Conservation (phyloP, 306 rosid species). For the Urtica urens region DNA sequence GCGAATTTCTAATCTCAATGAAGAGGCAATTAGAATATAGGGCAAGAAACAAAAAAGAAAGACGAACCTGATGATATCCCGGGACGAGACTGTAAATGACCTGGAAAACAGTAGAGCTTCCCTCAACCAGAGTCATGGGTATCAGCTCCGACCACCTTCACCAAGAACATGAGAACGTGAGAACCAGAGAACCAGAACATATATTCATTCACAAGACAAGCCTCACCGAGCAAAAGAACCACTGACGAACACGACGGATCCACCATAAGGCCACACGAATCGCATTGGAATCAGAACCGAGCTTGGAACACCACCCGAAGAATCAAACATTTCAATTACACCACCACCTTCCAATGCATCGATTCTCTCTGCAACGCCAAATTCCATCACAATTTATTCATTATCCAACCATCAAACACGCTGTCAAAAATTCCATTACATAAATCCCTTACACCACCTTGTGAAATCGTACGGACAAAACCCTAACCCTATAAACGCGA, state of each 20-base stretch:
- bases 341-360: slow-evolving; percentile 26
- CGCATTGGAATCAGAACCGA: slow-evolving; percentile 69
- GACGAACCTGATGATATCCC: slow-evolving; percentile 82
- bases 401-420: slow-evolving; percentile 5
- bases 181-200: not conserved
- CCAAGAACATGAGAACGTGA: not conserved
- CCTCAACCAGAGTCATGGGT: slow-evolving; percentile 85
- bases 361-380: slow-evolving; percentile 16
- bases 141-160: slow-evolving; percentile 92
- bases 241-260: slow-evolving; percentile 64
- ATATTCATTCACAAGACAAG: slow-evolving; percentile 2
- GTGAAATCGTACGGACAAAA: slow-evolving; percentile 29
- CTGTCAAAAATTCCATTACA: not conserved
- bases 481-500: slow-evolving; percentile 34
- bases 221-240: slow-evolving; percentile 80
- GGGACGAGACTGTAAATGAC: slow-evolving; percentile 72
- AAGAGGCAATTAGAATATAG: too few relatives aligned
- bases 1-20: not conserved
- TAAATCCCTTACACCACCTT: not conserved
- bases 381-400: slow-evolving; percentile 11
- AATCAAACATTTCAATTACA: slow-evolving; percentile 51
- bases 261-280: slow-evolving; percentile 94
- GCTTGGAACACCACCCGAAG: slow-evolving; percentile 44
- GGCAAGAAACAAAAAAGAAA: too few relatives aligned
- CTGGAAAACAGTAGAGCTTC: slow-evolving; percentile 88